phyloP scores from a whole-genome alignment of 2,329 filamentous ascomycete species.

The Colletotrichum sp. region DNA sequence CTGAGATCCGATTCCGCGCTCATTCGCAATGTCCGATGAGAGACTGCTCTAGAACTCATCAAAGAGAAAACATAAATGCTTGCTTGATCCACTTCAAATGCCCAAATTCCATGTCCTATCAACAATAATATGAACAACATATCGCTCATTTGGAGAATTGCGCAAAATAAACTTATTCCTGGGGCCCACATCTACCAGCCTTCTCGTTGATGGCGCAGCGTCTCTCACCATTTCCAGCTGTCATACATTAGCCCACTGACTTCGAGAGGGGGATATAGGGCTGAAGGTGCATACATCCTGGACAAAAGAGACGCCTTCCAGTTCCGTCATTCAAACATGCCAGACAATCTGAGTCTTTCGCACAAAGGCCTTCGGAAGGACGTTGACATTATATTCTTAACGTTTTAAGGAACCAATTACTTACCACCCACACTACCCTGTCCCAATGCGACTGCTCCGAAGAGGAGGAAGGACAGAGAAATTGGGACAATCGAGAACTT shows the following conservation, averaged over 20 bases:
- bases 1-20: background rate
- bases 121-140: background rate
- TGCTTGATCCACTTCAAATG: accelerated
- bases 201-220: background rate
- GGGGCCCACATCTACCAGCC: background rate
- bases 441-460: background rate
- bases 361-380: background rate
- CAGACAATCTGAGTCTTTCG: background rate
- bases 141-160: accelerated
- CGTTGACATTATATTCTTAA: accelerated
- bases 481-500: background rate
- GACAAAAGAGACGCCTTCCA: background rate
- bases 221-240: background rate
- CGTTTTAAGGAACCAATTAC: background rate
- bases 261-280: background rate
- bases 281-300: background rate
- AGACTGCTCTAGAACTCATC: background rate
- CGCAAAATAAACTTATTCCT: background rate
- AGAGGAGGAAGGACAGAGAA: background rate
- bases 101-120: background rate
- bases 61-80: accelerated
- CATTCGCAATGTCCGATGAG: background rate
- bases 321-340: background rate
- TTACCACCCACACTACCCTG: background rate
- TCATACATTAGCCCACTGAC: background rate